Base-by-base conservation (phyloP, 1,139 yeast species). In the Debaryomyces subglobosus region DNA sequence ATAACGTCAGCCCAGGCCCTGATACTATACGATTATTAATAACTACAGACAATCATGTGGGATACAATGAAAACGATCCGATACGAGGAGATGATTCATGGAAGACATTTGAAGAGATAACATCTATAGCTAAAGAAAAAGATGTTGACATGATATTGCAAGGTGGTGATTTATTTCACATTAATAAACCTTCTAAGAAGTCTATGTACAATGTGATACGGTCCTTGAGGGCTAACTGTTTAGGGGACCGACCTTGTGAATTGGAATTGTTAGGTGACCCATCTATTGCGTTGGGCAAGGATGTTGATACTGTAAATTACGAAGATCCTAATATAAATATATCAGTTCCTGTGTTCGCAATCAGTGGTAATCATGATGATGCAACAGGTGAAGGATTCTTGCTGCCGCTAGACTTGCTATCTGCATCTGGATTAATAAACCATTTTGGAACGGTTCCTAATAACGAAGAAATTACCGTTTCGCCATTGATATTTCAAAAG, bases 21-120 rank as follows among this genome's bases (percentile, higher is more conserved):
- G 79, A 86, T 63, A 89, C 96, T 0, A 81, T 92, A 15, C 70
- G 89, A 39, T 80, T 94, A 20, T 79, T 94, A 34, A 69, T 94
- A 18, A 91, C 99, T 2, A 91, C 99, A 1, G 99, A 94, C 61
- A 94, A 94, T 63, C 99, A 94, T 74, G 96, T 94, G 27, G 99
- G 99, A 1, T 92, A 85, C 63, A 84, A 84, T 51, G 99, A 94
- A 62, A 80, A 81, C 39, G 99, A 94, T 63, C 94, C 96, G 0
- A 84, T 94, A 9, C 77, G 96, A 25, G 96, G 97, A 1, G 87
- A 89, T 58, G 99, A 94, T 63, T 82, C 96, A 1, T 88, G 96
- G 86, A 77, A 69, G 47, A 89, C 97, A 0, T 94, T 94, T 61
- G 83, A 88, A 48, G 99, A 94, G 66, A 84, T 90, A 50, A 81